Percentiles rank a stretch among this genome's conserved stretches.
phyloP scores from a whole-genome alignment of 2,329 filamentous ascomycete species.

The Bipolaris victoriae region DNA sequence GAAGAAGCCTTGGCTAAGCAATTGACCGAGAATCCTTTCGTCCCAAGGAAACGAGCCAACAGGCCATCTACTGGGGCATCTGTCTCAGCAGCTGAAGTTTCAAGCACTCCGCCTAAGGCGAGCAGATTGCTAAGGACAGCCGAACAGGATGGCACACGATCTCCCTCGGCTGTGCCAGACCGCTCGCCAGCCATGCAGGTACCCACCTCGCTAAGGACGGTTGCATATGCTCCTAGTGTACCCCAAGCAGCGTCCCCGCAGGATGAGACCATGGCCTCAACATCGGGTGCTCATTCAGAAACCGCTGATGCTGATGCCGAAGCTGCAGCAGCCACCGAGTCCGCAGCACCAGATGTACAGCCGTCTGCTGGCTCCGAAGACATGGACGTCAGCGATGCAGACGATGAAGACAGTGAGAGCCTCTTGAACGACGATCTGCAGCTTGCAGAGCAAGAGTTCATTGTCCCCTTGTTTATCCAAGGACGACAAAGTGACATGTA shows the following conservation, averaged over 20 bases:
- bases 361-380: conserved; percentile 15
- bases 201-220: conserved; percentile 37
- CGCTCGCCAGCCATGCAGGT: conserved; percentile 28
- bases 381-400: conserved; percentile 28
- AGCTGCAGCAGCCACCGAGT: neutral
- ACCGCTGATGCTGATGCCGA: conserved; percentile 14
- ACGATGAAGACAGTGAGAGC: conserved; percentile 30
- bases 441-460: conserved; percentile 37
- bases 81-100: neutral
- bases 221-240: conserved; percentile 29
- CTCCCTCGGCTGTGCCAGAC: conserved; percentile 45
- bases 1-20: conserved; percentile 18
- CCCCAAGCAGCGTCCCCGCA: conserved; percentile 6
- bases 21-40: conserved; percentile 20
- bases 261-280: conserved; percentile 3
- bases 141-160: conserved; percentile 36
- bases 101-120: conserved; percentile 1
- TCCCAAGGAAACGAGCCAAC: conserved; percentile 10
- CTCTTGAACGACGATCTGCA: conserved; percentile 39
- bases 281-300: conserved; percentile 4
- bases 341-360: conserved; percentile 1
- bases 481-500: conserved; percentile 41
- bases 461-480: conserved; percentile 42
- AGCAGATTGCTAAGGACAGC: conserved; percentile 8
- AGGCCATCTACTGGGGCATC: conserved; percentile 12